Evolutionary conservation across 1,139 yeast species (phyloP), one percentile per base, ranked within the genome.

Genomic region (Pneumocystis carinii): DNA sequence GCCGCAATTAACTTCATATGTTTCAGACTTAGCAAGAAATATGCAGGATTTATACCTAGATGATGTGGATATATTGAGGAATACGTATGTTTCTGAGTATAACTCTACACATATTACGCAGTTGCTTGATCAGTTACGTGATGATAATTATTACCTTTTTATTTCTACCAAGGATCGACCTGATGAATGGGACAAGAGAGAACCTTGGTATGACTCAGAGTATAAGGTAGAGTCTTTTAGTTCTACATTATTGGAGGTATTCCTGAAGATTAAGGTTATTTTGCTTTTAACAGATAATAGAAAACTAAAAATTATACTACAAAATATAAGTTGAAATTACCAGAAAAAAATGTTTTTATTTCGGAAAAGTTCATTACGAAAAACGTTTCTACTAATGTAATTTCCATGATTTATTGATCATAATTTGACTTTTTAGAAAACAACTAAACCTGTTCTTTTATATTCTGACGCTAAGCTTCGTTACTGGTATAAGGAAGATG

Each of bases 401-500:
- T 19, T 19, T 19, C 24, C 19, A n/a, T 4, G 1, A 14, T 15
- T n/a, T 39, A 6, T 19, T 42, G 8, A 19, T 42, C 24, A 10
- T 38, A 2, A 42, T 42, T 42, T 42, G 7, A 42, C 4, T 19
- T 19, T 2, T 42, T 42, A 42, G 53, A 19, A 19, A 19, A 3
- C 8, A 1, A 1, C 2, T 6, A 19, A 19, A 10, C 53, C 53
- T 19, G 5, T 8, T 42, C 53, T 85, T 59, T 71, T 84, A 62
- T 73, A 75, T 66, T 72, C 77, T 37, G 75, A n/a, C n/a, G n/a
- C 75, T 61, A 71, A 75, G 0, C 74, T 72, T 60, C 82, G 79
- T 69, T 77, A 89, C 42, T 92, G 98, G 98, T 89, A 79, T 74
- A 92, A 90, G 72, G 86, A 86, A 70, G 97, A 92, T 74, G 96